Evolutionary conservation across 176 grass and related monocot genomes (phyloP), one percentile per base, ranked within the genome.

Genomic region (Microstegium vimineum): DNA sequence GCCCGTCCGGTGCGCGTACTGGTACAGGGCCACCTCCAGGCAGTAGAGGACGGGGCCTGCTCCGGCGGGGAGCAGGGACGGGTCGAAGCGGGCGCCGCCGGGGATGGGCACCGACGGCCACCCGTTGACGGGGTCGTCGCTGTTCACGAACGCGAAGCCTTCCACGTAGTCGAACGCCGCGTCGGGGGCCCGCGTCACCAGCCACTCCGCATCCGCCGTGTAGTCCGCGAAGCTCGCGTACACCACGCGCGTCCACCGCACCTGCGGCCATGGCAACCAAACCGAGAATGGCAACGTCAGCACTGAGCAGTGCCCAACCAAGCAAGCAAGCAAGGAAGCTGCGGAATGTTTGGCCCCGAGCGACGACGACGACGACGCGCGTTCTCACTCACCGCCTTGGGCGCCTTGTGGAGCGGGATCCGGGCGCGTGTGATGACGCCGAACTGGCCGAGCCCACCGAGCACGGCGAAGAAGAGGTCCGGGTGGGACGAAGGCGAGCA

Each of bases 361-460:
- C n/a, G n/a, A n/a, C n/a, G n/a, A n/a, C n/a, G n/a, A n/a, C n/a
- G n/a, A n/a, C n/a, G n/a, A n/a, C n/a, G n/a, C n/a, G n/a, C n/a
- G n/a, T n/a, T n/a, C 13, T 14, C 11, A 42, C 23, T 49, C 77
- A 94, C 95, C 95, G 76, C 86, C 47, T 52, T 64, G 3, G 93
- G 96, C 20, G 96, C 93, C 0, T 38, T 81, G 78, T 54, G 84
- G 42, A 95, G 91, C 13, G 89, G 93, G 88, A 99, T 90, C 60
- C 89, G 79, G 0, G 93, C 96, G 61, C 96, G 93, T 14, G 96
- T 98, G 87, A 98, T 95, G 77, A 98, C 73, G 51, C 89, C 96
- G 72, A 98, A 98, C 89, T 98, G 96, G 32, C 96, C 96, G n/a
- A 99, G 90, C 22, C 96, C 96, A 23, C 96, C 96, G 16, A 99